Conservation (phyloP, 345 rosid genomes). For the Linum trigynum region DNA sequence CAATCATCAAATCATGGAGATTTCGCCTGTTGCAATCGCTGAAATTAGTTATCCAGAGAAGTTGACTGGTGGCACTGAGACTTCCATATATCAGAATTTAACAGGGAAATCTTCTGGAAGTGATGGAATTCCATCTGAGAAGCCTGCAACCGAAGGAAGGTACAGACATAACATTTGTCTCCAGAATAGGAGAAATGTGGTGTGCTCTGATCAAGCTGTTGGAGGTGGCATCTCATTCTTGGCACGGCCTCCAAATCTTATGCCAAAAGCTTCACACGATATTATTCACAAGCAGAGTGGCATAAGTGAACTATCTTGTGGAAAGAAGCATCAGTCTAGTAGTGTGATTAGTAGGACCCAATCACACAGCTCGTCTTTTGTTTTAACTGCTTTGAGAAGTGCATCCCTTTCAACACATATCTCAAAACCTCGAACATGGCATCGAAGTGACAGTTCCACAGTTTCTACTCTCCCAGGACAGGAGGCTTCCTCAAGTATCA, state of each 20-base stretch:
- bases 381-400: slow-evolving; percentile 35
- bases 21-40: slow-evolving; percentile 28
- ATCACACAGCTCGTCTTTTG: slow-evolving; percentile 33
- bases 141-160: slow-evolving; percentile 20
- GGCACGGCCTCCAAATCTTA: slow-evolving; percentile 22
- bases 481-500: slow-evolving; percentile 30
- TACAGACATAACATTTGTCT: slow-evolving; percentile 22
- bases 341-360: slow-evolving; percentile 31
- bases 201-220: slow-evolving; percentile 17
- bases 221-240: slow-evolving; percentile 21
- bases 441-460: slow-evolving; percentile 35
- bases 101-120: slow-evolving; percentile 24
- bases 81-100: slow-evolving; percentile 19
- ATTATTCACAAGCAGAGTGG: slow-evolving; percentile 19
- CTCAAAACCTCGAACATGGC: slow-evolving; percentile 70
- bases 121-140: slow-evolving; percentile 24
- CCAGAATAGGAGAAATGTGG: slow-evolving; percentile 22
- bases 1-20: slow-evolving; percentile 4
- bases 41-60: slow-evolving; percentile 33
- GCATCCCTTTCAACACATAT: slow-evolving; percentile 32
- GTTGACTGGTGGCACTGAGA: slow-evolving; percentile 15
- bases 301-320: slow-evolving; percentile 26
- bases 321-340: slow-evolving; percentile 32
- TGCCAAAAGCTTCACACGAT: slow-evolving; percentile 24
- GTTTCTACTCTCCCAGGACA: slow-evolving; percentile 25